Conservation (phyloP, 2,329 filamentous ascomycete species). For the Chaetomiaceae sp. region DNA sequence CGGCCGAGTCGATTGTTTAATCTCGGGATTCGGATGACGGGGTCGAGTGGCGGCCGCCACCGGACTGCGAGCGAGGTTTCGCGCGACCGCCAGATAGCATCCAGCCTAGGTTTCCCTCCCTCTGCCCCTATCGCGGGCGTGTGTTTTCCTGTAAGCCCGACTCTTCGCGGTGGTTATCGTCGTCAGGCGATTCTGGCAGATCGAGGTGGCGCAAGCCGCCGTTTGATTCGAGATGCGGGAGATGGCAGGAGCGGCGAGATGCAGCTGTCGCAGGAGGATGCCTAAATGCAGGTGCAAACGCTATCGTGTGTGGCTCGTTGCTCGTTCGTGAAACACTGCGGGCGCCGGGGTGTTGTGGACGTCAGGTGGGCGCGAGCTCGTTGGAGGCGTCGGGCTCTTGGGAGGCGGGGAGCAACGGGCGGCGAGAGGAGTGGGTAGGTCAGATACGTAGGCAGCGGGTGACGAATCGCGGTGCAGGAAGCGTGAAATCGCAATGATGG, state of each 20-base stretch:
- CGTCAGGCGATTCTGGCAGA: neutral
- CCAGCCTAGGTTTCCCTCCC: neutral
- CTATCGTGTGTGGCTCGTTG: constrained; percentile 8
- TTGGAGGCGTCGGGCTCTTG: constrained; percentile 15
- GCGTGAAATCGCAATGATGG: neutral
- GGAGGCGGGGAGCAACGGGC: constrained; percentile 10
- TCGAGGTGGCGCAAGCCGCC: neutral
- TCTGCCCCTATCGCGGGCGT: neutral
- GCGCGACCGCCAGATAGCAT: constrained; percentile 2
- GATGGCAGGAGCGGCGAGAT: neutral
- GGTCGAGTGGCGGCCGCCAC: constrained; percentile 8
- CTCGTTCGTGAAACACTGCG: constrained; percentile 6
- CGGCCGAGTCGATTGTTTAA: neutral
- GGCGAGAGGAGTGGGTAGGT: neutral
- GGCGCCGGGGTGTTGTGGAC: neutral
- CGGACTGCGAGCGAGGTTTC: constrained; percentile 2
- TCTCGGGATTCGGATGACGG: constrained; percentile 2
- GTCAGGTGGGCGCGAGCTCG: too few species aligned
- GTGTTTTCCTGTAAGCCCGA: too few species aligned
- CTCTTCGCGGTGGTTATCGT: neutral
- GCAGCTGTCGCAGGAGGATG: neutral
- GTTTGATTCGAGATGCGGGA: neutral
- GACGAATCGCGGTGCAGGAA: constrained; percentile 12
- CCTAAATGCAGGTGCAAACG: neutral
- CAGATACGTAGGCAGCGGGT: neutral